These are phyloP conservation scores for Pythium pectinolyticum DNA, from an alignment of 352 stramenopile genomes.

Conservation along the genomic window DNA sequence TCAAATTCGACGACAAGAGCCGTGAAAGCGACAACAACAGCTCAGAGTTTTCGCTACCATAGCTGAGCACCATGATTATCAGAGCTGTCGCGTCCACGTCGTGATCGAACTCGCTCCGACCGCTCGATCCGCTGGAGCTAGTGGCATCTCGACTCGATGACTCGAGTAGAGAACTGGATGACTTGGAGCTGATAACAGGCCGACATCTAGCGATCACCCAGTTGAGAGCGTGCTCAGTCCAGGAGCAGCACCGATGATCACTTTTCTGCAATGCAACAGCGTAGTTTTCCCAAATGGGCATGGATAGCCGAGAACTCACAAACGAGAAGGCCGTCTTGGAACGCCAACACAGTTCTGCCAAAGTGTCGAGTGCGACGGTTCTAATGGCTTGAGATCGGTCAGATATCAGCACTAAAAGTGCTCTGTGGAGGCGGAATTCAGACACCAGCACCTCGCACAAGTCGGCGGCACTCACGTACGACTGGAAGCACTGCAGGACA, in stretches of 20 bases:
- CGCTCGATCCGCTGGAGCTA: too few species aligned
- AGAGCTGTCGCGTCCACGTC: slow-evolving; percentile 6
- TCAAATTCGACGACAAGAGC: slow-evolving; percentile 1
- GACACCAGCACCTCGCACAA: slow-evolving; percentile 3
- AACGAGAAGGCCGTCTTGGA: slow-evolving; percentile 16
- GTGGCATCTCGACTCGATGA: too few species aligned
- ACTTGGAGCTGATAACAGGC: too few species aligned
- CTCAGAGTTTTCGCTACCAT: slow-evolving; percentile 5
- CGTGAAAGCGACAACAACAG: slow-evolving; percentile 3
- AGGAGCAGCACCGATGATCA: slow-evolving; percentile 12
- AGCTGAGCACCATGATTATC: slow-evolving; percentile 20
- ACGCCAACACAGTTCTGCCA: slow-evolving; percentile 24
- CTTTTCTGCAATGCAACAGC: slow-evolving; percentile 1
- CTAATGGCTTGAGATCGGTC: slow-evolving; percentile 12
- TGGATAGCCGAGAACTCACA: slow-evolving; percentile 15
- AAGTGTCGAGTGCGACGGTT: slow-evolving; percentile 6
- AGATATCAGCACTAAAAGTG: slow-evolving; percentile 14
- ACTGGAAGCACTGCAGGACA: slow-evolving; percentile 5
- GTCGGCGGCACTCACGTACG: background rate
- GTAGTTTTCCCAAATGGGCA: slow-evolving; percentile 23
- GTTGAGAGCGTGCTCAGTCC: slow-evolving; percentile 16
- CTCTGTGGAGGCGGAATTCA: slow-evolving; percentile 21
- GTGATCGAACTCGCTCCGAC: background rate
- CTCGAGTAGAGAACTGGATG: too few species aligned
- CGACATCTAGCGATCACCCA: background rate